Percentiles rank a stretch among this genome's conserved stretches.
These are phyloP conservation scores for Penicillium coffeae DNA, from an alignment of 495 filamentous ascomycete species.

Conservation along the genomic window DNA sequence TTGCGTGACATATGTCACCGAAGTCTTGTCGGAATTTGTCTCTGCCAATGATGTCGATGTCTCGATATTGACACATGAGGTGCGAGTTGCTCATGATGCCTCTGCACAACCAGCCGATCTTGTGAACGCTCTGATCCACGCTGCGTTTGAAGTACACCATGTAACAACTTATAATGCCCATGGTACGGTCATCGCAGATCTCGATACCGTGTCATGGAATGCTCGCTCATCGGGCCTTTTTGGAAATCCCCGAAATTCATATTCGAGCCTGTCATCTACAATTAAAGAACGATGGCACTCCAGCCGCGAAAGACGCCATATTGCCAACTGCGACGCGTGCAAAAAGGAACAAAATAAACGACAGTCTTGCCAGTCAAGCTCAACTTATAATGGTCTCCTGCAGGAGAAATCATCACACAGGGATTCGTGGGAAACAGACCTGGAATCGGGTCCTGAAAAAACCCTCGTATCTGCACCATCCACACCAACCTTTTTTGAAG, in stretches of 20 bases:
- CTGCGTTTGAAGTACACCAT: slow-evolving; percentile 49
- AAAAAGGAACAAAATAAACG: slow-evolving; percentile 29
- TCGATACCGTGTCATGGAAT: slow-evolving; percentile 32
- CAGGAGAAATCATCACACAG: slow-evolving; percentile 11
- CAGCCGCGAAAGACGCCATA: slow-evolving; percentile 26
- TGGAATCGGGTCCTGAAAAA: slow-evolving; percentile 3
- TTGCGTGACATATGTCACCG: slow-evolving; percentile 47
- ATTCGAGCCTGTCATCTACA: slow-evolving; percentile 22
- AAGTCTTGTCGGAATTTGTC: slow-evolving; percentile 33
- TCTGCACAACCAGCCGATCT: slow-evolving; percentile 28
- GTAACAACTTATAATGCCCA: slow-evolving; percentile 37
- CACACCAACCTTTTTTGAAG: neutral
- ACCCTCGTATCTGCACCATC: neutral
- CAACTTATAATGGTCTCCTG: slow-evolving; percentile 2
- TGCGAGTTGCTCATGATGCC: slow-evolving; percentile 36
- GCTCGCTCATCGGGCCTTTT: slow-evolving; percentile 24
- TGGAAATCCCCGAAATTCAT: slow-evolving; percentile 18
- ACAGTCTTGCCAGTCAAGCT: slow-evolving; percentile 8
- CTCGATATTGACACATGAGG: slow-evolving; percentile 43
- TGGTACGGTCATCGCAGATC: slow-evolving; percentile 27
- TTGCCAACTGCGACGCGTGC: slow-evolving; percentile 51
- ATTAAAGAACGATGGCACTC: slow-evolving; percentile 21
- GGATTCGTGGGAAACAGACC: neutral
- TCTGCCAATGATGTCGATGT: slow-evolving; percentile 38
- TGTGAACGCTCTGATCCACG: slow-evolving; percentile 41